Percentiles rank a stretch among this genome's conserved stretches.
Conservation (phyloP, 1,139 yeast species). For the Yamadazyma triangularis region DNA sequence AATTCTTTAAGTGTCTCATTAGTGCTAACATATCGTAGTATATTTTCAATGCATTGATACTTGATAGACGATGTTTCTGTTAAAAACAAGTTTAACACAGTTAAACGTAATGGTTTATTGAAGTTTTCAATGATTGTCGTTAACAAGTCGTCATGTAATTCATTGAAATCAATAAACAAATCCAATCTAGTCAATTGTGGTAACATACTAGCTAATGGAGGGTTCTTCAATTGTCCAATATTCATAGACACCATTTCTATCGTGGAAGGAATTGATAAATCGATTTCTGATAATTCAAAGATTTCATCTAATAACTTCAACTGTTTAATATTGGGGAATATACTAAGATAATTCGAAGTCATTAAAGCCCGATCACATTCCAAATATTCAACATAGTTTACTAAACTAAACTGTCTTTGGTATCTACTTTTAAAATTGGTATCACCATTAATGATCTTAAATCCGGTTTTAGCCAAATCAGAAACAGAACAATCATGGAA, state of each 20-base stretch:
- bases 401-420: conserved; percentile 14
- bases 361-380: conserved; percentile 23
- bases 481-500: conserved; percentile 16
- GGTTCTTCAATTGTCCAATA: background rate
- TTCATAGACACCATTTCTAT: conserved; percentile 17
- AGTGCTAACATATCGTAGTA: background rate
- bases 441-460: conserved; percentile 15
- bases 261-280: background rate
- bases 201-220: conserved; percentile 13
- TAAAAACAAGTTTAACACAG: conserved; percentile 18
- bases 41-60: conserved; percentile 4
- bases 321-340: conserved; percentile 16
- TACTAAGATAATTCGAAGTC: conserved; percentile 11
- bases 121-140: background rate
- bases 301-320: conserved; percentile 20
- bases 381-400: conserved; percentile 19
- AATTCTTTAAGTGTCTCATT: conserved; percentile 8
- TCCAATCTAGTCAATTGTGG: conserved; percentile 18
- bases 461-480: conserved; percentile 20
- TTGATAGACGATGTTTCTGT: conserved; percentile 13
- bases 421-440: conserved; percentile 14
- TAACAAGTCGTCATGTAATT: conserved; percentile 5
- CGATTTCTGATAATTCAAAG: background rate
- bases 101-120: conserved; percentile 3
- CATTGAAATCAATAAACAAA: conserved; percentile 21